Evolutionary conservation across 2,329 filamentous ascomycete genomes (phyloP).

Genomic region (Nectriaceae sp.): DNA sequence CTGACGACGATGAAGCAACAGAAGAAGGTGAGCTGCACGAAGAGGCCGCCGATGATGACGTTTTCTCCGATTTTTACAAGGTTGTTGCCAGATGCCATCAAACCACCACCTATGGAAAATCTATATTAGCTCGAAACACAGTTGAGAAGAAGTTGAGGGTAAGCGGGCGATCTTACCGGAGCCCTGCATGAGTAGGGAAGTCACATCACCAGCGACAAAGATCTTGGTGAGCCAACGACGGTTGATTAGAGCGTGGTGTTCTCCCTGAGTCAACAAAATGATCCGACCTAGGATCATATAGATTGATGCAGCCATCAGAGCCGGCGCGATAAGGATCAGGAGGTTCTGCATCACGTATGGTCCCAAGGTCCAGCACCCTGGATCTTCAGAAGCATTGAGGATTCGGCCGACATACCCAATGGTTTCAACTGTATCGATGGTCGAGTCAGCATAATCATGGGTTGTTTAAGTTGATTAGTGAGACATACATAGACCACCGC

Average conservation of each 20-base stretch:
- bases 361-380: conserved; percentile 36
- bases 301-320: conserved; percentile 48
- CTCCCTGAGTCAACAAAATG: conserved; percentile 39
- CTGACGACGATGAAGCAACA: conserved; percentile 51
- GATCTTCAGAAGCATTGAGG: conserved; percentile 40
- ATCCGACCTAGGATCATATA: conserved; percentile 50
- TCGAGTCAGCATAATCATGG: too few relatives aligned
- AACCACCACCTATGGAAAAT: conserved; percentile 21
- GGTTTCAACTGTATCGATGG: conserved; percentile 24
- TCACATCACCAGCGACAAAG: conserved; percentile 53
- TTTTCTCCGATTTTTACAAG: conserved; percentile 40
- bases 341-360: conserved; percentile 44
- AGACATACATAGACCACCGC: conserved; percentile 23
- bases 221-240: conserved; percentile 49
- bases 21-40: conserved; percentile 58
- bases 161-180: conserved; percentile 15
- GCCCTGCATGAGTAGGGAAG: conserved; percentile 42
- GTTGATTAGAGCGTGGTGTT: conserved; percentile 42
- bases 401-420: conserved; percentile 49
- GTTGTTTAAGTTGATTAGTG: too few relatives aligned
- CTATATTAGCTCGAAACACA: background rate
- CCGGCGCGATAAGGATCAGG: conserved; percentile 41
- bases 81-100: conserved; percentile 22
- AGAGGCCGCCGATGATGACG: conserved; percentile 53
- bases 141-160: background rate